Evolutionary conservation across 441 rosid genomes (phyloP).

Genomic region (Arabidopsis hybrid): DNA sequence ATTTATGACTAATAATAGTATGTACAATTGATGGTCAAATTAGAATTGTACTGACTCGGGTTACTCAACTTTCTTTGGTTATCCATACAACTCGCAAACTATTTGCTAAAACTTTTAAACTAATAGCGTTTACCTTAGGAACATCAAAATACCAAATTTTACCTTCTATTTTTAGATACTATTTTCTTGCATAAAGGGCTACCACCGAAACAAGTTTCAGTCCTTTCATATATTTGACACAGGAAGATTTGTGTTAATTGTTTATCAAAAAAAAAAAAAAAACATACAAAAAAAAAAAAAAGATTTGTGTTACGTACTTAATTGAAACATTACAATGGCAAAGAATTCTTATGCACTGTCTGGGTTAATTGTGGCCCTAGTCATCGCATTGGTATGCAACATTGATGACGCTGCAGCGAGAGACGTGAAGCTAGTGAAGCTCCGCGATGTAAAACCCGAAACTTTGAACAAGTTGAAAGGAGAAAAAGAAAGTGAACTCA

Average conservation of each 20-base stretch:
- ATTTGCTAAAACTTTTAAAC: neutral
- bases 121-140: conserved; percentile 12
- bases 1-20: conserved; percentile 32
- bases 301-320: no score
- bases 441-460: conserved; percentile 38
- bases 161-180: conserved; percentile 27
- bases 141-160: neutral
- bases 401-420: conserved; percentile 31
- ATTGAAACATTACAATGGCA: conserved; percentile 35
- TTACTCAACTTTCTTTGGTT: conserved; percentile 23
- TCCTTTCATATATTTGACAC: conserved; percentile 15
- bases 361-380: conserved; percentile 21
- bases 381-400: conserved; percentile 32
- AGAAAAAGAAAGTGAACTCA: conserved; percentile 33
- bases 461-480: conserved; percentile 29
- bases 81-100: conserved; percentile 20
- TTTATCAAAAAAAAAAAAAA: no score
- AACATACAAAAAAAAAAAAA: no score
- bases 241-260: neutral
- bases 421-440: conserved; percentile 41
- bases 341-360: neutral
- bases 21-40: conserved; percentile 23
- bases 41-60: neutral
- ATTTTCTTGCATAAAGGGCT: neutral
- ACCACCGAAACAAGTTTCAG: conserved; percentile 13